Conservation (phyloP, 2,329 filamentous ascomycete genomes). For the Pyrenochaeta sp. region DNA sequence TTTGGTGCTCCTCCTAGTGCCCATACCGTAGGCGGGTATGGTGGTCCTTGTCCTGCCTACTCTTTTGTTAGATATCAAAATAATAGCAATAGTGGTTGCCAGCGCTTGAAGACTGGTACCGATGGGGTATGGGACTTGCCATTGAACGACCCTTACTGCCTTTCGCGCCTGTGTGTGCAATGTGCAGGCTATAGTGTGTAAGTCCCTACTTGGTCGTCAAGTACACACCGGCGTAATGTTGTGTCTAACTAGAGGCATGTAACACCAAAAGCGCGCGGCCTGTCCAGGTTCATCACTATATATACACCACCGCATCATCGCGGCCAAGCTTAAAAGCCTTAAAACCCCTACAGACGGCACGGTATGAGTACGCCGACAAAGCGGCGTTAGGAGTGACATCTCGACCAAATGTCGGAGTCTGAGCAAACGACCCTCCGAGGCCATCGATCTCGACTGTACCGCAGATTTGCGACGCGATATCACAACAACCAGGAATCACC, state of each 20-base stretch:
- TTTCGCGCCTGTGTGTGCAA: not conserved
- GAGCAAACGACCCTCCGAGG: not conserved
- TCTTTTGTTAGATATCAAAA: conserved; percentile 11
- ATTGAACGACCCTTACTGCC: not conserved
- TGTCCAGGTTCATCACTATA: not conserved
- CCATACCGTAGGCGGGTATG: conserved; percentile 43
- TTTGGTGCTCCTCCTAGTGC: conserved; percentile 49
- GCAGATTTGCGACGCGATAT: no score
- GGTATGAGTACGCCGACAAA: not conserved
- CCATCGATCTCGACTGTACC: no score
- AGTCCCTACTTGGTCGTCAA: not conserved
- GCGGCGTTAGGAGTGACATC: not conserved
- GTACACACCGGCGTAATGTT: not conserved
- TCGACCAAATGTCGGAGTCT: not conserved
- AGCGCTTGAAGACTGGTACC: not conserved
- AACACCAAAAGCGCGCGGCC: not conserved
- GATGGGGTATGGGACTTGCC: not conserved
- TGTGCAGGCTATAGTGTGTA: not conserved
- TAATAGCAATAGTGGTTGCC: not conserved
- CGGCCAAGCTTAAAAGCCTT: not conserved
- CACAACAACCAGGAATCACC: no score
- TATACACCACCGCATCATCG: not conserved
- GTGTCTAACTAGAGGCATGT: not conserved
- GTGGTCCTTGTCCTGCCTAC: conserved; percentile 33
- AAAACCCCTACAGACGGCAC: not conserved